phyloP scores from a whole-genome alignment of 2,329 filamentous ascomycete genomes.

The Leptosphaerulina australis region DNA sequence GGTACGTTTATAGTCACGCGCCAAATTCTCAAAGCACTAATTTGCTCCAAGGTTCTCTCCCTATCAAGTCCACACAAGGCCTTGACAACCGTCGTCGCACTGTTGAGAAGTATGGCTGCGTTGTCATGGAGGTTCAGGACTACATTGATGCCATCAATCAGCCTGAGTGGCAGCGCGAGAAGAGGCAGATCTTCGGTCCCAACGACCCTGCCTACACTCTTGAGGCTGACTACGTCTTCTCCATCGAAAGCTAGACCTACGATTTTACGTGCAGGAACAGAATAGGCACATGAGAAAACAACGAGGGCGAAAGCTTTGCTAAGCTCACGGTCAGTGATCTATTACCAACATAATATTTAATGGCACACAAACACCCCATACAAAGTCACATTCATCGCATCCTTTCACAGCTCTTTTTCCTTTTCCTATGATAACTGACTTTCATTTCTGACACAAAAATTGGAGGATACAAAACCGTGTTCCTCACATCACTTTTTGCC shows the following conservation, averaged over 20 bases:
- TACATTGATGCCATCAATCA: constrained; percentile 95
- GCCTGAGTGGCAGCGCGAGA: constrained; percentile 78
- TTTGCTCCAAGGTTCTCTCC: constrained; percentile 53
- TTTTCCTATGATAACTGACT: neutral
- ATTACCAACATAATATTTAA: constrained; percentile 14
- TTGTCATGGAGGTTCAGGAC: constrained; percentile 91
- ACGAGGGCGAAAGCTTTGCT: neutral
- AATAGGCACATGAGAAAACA: neutral
- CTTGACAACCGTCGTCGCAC: constrained; percentile 65
- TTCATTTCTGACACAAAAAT: too few relatives aligned
- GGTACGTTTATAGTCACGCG: constrained; percentile 50
- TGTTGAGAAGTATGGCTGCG: constrained; percentile 78
- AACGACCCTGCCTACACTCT: constrained; percentile 52
- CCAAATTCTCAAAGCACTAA: constrained; percentile 10
- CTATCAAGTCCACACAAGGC: constrained; percentile 74
- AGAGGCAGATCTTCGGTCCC: constrained; percentile 58
- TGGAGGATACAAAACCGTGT: neutral
- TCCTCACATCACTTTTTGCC: neutral
- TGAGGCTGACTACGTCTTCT: constrained; percentile 55
- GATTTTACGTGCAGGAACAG: neutral
- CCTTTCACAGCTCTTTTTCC: too few relatives aligned
- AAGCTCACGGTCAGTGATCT: neutral
- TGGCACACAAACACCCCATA: neutral
- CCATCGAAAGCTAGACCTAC: constrained; percentile 28
- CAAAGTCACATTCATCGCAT: neutral